Evolutionary conservation across 768 basidiomycete species (phyloP).

Genomic region (Tulasnella calospora): DNA sequence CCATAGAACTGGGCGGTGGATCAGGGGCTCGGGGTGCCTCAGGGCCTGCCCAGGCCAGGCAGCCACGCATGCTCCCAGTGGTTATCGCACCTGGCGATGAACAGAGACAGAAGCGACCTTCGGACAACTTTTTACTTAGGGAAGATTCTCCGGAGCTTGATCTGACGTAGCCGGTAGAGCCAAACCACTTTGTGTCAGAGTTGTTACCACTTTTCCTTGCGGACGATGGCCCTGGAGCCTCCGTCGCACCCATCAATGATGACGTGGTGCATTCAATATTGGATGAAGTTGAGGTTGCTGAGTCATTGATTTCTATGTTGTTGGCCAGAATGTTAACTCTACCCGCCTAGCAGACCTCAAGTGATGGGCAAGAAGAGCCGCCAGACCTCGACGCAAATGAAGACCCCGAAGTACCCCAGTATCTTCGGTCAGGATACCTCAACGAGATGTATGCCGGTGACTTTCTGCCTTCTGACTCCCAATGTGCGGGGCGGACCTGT

Average conservation of each 20-base stretch:
- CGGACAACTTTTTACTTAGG: background rate
- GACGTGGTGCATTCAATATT: background rate
- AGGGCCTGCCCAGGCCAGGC: too few relatives aligned
- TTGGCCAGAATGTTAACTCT: too few relatives aligned
- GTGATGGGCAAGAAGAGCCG: background rate
- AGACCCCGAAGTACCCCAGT: background rate
- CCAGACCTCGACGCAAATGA: background rate
- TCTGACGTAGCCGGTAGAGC: background rate
- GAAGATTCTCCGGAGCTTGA: background rate
- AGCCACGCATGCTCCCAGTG: background rate
- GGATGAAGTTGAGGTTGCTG: background rate
- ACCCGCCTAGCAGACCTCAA: too few relatives aligned
- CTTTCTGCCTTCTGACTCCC: background rate
- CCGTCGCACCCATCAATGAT: background rate
- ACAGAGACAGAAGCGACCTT: background rate
- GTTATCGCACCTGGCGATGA: background rate
- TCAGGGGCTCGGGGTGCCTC: too few relatives aligned
- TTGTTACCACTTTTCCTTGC: background rate
- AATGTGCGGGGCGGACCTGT: background rate
- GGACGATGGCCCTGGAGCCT: too few relatives aligned
- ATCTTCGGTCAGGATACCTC: background rate
- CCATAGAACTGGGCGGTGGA: too few relatives aligned
- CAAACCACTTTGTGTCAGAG: background rate
- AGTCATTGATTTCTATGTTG: background rate
- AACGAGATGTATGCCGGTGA: background rate